phyloP scores from a whole-genome alignment of 176 grass and related monocot species.

The Dendrocalamus sinicus region DNA sequence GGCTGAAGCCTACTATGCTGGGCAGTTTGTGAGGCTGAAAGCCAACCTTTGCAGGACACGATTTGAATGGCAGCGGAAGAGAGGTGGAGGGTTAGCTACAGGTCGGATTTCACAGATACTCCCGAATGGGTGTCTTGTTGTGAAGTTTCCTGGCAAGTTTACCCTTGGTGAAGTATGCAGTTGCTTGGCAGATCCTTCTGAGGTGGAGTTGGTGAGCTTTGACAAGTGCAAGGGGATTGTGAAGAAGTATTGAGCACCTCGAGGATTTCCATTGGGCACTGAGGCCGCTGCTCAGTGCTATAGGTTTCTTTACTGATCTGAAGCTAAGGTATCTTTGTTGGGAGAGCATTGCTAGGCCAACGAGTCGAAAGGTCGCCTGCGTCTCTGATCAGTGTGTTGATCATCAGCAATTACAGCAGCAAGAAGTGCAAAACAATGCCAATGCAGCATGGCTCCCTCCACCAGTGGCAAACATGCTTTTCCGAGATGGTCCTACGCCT shows the following conservation, averaged over 20 bases:
- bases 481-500: constrained; percentile 47
- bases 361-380: constrained; percentile 57
- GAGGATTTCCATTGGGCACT: constrained; percentile 95
- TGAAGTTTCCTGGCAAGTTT: constrained; percentile 86
- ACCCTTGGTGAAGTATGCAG: constrained; percentile 61
- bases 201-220: constrained; percentile 84
- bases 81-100: constrained; percentile 56
- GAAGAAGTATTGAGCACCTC: constrained; percentile 91
- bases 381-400: constrained; percentile 45
- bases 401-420: constrained; percentile 36
- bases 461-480: constrained; percentile 77
- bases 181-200: constrained; percentile 79
- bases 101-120: constrained; percentile 74
- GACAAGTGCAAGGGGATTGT: constrained; percentile 79
- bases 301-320: constrained; percentile 77
- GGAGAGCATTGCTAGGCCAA: constrained; percentile 54
- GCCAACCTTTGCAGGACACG: constrained; percentile 46
- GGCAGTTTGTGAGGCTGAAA: constrained; percentile 89
- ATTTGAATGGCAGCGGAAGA: constrained; percentile 89
- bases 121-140: constrained; percentile 75
- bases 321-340: constrained; percentile 71
- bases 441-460: constrained; percentile 60
- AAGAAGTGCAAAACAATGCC: constrained; percentile 38
- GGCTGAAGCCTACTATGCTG: constrained; percentile 77
- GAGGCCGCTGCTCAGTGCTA: constrained; percentile 73